Evolutionary conservation across 2,329 filamentous ascomycete species (phyloP).

Genomic region (Sarocladium brachiariae): DNA sequence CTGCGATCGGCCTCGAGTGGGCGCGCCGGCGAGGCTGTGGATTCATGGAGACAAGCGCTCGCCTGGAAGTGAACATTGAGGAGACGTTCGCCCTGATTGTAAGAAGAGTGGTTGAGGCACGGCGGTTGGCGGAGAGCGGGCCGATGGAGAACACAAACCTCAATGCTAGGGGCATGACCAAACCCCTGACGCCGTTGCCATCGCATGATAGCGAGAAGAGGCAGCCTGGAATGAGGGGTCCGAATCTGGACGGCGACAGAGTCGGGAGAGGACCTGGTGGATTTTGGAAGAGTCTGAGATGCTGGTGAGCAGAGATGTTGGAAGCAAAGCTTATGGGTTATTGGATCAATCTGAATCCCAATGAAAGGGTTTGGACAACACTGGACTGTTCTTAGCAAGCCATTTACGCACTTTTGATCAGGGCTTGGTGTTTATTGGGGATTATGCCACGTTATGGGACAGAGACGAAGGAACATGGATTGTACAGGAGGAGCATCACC

Average conservation of each 20-base stretch:
- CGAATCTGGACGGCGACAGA: slow-evolving; percentile 35
- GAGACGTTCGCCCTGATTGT: slow-evolving; percentile 75
- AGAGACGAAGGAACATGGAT: too few species aligned
- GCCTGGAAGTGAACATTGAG: slow-evolving; percentile 81
- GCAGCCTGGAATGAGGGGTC: slow-evolving; percentile 37
- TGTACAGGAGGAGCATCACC: too few species aligned
- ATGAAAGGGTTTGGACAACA: not conserved
- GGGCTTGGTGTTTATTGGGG: too few species aligned
- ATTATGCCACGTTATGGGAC: too few species aligned
- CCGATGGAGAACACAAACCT: slow-evolving; percentile 32
- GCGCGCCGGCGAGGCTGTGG: slow-evolving; percentile 65
- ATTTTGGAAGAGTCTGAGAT: slow-evolving; percentile 52
- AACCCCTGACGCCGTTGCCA: slow-evolving; percentile 49
- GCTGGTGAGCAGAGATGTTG: slow-evolving; percentile 36
- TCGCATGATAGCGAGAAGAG: slow-evolving; percentile 33
- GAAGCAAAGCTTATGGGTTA: not conserved
- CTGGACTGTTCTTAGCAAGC: too few species aligned
- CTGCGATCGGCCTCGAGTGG: slow-evolving; percentile 69
- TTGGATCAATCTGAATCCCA: too few species aligned
- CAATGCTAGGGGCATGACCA: slow-evolving; percentile 49
- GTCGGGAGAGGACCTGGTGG: slow-evolving; percentile 35
- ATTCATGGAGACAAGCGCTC: slow-evolving; percentile 84
- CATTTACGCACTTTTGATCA: too few species aligned
- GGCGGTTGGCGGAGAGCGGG: slow-evolving; percentile 43
- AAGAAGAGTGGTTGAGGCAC: slow-evolving; percentile 53